Conservation (phyloP, 768 basidiomycete species). For the Fomitopsis pulvina region DNA sequence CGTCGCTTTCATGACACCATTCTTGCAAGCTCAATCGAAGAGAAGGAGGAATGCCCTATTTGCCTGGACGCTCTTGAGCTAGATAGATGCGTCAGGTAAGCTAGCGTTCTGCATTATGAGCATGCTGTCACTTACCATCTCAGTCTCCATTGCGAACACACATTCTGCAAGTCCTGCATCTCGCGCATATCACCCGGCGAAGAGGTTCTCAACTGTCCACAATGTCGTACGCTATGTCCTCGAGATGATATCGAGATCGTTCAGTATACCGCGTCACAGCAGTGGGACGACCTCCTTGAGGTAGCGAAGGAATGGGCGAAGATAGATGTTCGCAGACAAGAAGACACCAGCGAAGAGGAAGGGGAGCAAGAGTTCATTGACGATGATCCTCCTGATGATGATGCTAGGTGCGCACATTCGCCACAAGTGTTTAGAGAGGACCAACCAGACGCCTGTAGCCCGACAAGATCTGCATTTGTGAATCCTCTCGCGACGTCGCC, state of each 20-base stretch:
- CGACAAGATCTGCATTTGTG: not conserved
- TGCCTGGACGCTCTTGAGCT: conserved; percentile 30
- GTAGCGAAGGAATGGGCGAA: conserved; percentile 33
- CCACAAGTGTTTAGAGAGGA: not conserved
- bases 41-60: conserved; percentile 32
- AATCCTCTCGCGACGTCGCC: conserved; percentile 9
- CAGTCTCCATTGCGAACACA: conserved; percentile 39
- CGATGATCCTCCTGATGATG: conserved; percentile 12
- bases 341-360: conserved; percentile 38
- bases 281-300: conserved; percentile 38
- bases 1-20: conserved; percentile 34
- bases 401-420: not conserved
- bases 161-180: conserved; percentile 34
- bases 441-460: not conserved
- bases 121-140: not conserved
- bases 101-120: not conserved
- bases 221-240: conserved; percentile 25
- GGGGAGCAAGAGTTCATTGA: conserved; percentile 33
- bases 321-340: conserved; percentile 30
- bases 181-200: conserved; percentile 18
- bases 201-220: conserved; percentile 31
- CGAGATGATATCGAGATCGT: conserved; percentile 31
- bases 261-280: conserved; percentile 31
- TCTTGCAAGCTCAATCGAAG: conserved; percentile 28
- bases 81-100: conserved; percentile 30